Evolutionary conservation across 805 yeast genomes (phyloP), one percentile per base, ranked within the genome.

Genomic region (Barnettozyma salicaria): DNA sequence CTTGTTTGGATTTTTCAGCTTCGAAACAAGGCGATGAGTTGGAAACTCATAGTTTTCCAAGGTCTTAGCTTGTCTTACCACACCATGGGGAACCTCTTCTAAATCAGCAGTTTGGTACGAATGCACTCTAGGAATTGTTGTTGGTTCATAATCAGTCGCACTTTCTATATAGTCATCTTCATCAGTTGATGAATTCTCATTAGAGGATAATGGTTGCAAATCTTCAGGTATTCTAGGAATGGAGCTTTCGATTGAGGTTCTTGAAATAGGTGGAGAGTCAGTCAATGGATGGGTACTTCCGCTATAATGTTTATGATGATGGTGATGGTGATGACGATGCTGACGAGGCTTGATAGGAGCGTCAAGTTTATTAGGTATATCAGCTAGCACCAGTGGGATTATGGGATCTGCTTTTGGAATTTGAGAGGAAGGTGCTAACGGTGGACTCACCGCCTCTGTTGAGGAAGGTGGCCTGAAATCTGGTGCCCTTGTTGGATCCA

Each of bases 51-150:
- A 92, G 32, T 75, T 72, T 11, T 71, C 73, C 19, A 89, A 60
- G 10, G 61, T 63, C 43, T 75, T 76, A 1, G 97, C 89, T 60
- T 92, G 98, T 44, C 98, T 73, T 32, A 76, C 79, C 37, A 92
- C 76, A 1, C 97, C 97, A 50, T 84, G 89, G 1, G 98, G 98
- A 10, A 92, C 96, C 60, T 92, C 98, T 59, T 92, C 98, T 41
- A 92, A 69, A 54, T 89, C 96, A 0, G 97, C 97, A 35, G 86
- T 81, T 52, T 85, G 94, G 37, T 58, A 56, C 27, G 61, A 58
- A 30, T 62, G 62, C n/a, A 65, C 60, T 13, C 63, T 58, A 6
- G 61, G 50, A 12, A 43, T 19, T 3, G 45, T 40, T 12, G 55
- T 48, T 4, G 50, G 52, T 6, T 43, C 49, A 13, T 42, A 40